Conservation (phyloP, 2,329 filamentous ascomycete species). For the Gnomoniopsis smithogilvyi region DNA sequence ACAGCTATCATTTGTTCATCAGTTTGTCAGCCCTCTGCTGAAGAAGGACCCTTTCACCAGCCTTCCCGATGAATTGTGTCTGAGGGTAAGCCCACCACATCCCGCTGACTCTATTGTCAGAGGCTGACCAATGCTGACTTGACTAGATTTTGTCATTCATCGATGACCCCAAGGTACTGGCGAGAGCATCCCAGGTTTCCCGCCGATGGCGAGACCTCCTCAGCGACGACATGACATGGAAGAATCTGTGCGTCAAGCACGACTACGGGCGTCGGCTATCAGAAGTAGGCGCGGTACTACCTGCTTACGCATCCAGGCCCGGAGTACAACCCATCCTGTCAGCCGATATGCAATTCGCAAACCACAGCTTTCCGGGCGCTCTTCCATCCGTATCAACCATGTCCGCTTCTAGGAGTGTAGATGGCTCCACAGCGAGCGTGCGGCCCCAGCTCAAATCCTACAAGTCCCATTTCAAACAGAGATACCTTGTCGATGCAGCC, state of each 20-base stretch:
- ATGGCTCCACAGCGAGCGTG: conserved; percentile 40
- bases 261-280: conserved; percentile 69
- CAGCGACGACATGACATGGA: conserved; percentile 97
- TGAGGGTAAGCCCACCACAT: conserved; percentile 60
- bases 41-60: conserved; percentile 96
- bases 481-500: conserved; percentile 94
- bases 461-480: conserved; percentile 95
- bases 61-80: conserved; percentile 87
- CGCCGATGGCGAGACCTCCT: conserved; percentile 89
- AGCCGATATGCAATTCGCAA: conserved; percentile 28
- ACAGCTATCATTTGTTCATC: conserved; percentile 91
- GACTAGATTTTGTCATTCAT: conserved; percentile 90
- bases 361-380: conserved; percentile 42
- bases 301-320: conserved; percentile 27
- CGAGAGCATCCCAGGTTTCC: conserved; percentile 93
- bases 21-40: conserved; percentile 88
- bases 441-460: conserved; percentile 75
- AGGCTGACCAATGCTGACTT: conserved; percentile 2
- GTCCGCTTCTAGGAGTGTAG: conserved; percentile 51
- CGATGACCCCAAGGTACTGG: conserved; percentile 91
- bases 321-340: conserved; percentile 32
- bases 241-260: conserved; percentile 93
- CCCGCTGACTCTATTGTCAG: no score
- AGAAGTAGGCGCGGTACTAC: conserved; percentile 39
- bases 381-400: conserved; percentile 33